Conservation (phyloP, 2,329 filamentous ascomycete species). For the Diaporthe humulicola region DNA sequence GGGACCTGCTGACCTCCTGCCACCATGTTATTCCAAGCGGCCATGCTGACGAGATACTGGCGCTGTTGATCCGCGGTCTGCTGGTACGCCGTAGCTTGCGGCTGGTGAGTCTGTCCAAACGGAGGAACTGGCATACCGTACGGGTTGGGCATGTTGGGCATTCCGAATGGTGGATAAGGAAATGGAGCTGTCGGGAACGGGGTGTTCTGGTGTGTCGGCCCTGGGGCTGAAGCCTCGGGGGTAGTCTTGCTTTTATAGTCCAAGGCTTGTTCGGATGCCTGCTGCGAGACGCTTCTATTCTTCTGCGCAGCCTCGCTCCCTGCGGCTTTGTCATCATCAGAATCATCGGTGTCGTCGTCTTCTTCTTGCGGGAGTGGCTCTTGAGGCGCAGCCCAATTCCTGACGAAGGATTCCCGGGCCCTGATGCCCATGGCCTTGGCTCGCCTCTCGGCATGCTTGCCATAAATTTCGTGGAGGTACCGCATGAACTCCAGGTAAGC, state of each 20-base stretch:
- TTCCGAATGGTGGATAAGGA: not conserved
- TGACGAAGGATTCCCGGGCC: not conserved
- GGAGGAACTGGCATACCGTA: not conserved
- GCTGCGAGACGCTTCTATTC: not conserved
- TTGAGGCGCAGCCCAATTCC: not conserved
- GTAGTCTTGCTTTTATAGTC: not conserved
- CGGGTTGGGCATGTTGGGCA: not conserved
- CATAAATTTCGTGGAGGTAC: constrained; percentile 28
- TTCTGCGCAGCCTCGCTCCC: not conserved
- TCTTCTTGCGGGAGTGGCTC: not conserved
- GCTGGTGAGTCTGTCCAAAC: not conserved
- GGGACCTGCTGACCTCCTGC: not conserved
- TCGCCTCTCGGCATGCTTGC: not conserved
- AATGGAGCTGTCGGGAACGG: not conserved
- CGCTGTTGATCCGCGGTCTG: not conserved
- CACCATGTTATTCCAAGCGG: constrained; percentile 4
- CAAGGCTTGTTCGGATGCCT: not conserved
- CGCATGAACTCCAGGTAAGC: constrained; percentile 33
- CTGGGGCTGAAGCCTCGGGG: not conserved
- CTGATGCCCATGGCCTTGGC: constrained; percentile 16
- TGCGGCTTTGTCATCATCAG: not conserved
- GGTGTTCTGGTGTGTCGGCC: not conserved
- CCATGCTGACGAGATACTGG: not conserved
- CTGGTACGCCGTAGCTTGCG: not conserved
- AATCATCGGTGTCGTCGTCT: not conserved